Evolutionary conservation across 2,329 filamentous ascomycete species (phyloP), one percentile per base, ranked within the genome.

Genomic region (Exophiala oligosperma): DNA sequence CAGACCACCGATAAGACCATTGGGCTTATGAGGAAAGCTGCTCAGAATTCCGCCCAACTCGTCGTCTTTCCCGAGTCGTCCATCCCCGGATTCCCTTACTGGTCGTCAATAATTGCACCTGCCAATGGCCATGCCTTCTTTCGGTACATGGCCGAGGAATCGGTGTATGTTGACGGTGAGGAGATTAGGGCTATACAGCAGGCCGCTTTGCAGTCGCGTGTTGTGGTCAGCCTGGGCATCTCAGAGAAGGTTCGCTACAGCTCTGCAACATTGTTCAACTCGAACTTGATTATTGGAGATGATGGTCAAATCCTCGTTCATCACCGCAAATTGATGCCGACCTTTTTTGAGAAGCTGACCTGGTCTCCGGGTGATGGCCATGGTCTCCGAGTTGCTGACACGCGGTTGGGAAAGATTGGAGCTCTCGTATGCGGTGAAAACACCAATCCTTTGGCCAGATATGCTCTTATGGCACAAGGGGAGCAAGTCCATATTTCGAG

Each of bases 351-450:
- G 68, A 84, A 83, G 61, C 62, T 84, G 23, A 80, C 76, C 0
- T 84, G 81, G 81, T 72, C 72, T 0, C 75, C 76, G 1, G 81
- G 81, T 0, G 81, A 84, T 63, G 81, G 81, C 0, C 56, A 76
- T 28, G 81, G 81, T 0, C 63, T 84, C 3, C 70, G 68, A 1
- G 75, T 83, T 0, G 75, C 76, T 0, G 72, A 81, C 0, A 81
- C 78, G 0, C 56, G 61, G 0, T 73, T 74, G 48, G 81, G 79
- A 1, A 78, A 74, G 52, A 74, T 84, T 8, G 81, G 80, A 0
- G 72, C 68, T 3, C 65, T 84, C 53, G 82, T 84, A 14, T 84
- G 81, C 61, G 81, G 81, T 1, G 82, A 84, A 67, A 84, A 84
- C 49, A 84, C 80, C 0, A 84, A 84, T 59, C 81, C 81, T 0